Evolutionary conservation across 345 rosid genomes (phyloP).

Genomic region (Viola odorata): DNA sequence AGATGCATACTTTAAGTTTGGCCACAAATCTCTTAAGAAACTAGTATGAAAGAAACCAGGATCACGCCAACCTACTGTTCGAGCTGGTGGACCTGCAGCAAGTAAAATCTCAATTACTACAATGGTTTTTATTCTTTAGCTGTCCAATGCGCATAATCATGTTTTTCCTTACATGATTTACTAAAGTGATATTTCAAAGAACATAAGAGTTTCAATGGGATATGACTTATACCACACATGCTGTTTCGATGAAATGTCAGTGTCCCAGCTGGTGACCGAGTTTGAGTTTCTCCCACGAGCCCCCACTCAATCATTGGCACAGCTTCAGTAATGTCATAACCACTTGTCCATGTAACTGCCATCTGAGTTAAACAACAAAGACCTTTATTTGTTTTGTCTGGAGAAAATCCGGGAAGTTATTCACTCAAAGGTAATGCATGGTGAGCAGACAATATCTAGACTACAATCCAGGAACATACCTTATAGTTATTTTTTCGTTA

Average conservation of each 20-base stretch:
- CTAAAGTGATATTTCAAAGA: no score
- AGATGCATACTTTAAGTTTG: conserved; percentile 45
- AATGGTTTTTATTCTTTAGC: not conserved
- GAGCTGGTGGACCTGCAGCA: conserved; percentile 62
- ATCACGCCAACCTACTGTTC: conserved; percentile 83
- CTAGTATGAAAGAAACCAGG: conserved; percentile 76
- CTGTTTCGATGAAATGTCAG: conserved; percentile 60
- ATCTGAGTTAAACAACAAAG: conserved; percentile 33
- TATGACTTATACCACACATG: conserved; percentile 73
- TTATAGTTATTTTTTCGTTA: no score
- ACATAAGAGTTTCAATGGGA: no score
- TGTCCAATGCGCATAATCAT: no score
- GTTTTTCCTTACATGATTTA: no score
- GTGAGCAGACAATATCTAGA: no score
- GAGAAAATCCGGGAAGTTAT: no score
- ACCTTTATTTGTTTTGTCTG: no score
- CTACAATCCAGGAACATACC: no score
- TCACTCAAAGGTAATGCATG: no score
- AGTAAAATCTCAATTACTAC: not conserved
- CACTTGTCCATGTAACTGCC: conserved; percentile 98
- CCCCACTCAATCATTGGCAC: conserved; percentile 79
- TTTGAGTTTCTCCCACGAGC: conserved; percentile 30
- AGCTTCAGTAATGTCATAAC: conserved; percentile 70
- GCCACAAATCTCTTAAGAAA: conserved; percentile 76
- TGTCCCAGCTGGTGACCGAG: conserved; percentile 74